These are phyloP conservation scores for Trichoderma simmonsii DNA, from an alignment of 2,329 filamentous ascomycete species.

Conservation along the genomic window DNA sequence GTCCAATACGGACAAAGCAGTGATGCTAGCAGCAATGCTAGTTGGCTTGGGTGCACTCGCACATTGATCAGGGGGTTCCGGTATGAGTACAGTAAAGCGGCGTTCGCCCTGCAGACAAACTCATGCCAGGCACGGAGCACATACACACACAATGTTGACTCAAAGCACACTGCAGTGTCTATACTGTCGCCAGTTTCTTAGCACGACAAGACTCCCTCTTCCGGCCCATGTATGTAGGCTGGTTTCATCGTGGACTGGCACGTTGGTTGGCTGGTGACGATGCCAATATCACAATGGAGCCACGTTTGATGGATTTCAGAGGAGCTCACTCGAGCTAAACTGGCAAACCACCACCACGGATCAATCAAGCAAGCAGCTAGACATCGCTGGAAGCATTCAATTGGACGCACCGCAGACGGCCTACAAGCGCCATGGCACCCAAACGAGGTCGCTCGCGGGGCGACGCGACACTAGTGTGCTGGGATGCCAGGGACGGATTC, in stretches of 20 bases:
- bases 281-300: neutral
- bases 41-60: slow-evolving; percentile 4
- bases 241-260: neutral
- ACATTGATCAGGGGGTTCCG: neutral
- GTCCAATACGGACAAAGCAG: slow-evolving; percentile 2
- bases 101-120: slow-evolving; percentile 8
- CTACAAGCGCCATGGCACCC: slow-evolving; percentile 7
- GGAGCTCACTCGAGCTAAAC: neutral
- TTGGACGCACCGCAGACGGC: neutral
- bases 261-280: neutral
- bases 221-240: neutral
- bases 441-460: neutral
- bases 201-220: neutral
- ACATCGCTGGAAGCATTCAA: slow-evolving; percentile 10
- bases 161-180: neutral
- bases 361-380: slow-evolving; percentile 1
- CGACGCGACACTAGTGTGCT: slow-evolving; percentile 5
- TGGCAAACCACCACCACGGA: neutral
- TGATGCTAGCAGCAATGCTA: slow-evolving; percentile 1
- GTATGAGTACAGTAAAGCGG: neutral
- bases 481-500: slow-evolving; percentile 16
- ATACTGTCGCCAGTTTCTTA: neutral
- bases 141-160: neutral
- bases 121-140: neutral
- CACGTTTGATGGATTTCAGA: slow-evolving; percentile 16